Conservation (phyloP, 768 basidiomycete genomes). For the Wakefieldia striispora region DNA sequence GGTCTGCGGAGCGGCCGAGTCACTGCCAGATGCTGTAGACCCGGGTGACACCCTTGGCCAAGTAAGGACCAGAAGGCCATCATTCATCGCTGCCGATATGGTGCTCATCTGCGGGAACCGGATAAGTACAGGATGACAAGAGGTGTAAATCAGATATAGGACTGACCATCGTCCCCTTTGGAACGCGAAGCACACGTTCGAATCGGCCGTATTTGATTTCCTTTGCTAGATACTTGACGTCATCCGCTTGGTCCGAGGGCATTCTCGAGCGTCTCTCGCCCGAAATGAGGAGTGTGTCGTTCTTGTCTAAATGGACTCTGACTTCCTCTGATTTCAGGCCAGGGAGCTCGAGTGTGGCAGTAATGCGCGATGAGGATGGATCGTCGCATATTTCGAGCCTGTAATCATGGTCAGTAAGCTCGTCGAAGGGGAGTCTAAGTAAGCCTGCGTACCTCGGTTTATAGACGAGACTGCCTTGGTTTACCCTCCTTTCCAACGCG, state of each 20-base stretch:
- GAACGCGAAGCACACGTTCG: constrained; percentile 35
- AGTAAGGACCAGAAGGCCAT: constrained; percentile 38
- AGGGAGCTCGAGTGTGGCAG: constrained; percentile 39
- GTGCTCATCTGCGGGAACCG: constrained; percentile 30
- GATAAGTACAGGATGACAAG: not conserved
- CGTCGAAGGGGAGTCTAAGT: not conserved
- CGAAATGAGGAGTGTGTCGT: constrained; percentile 32
- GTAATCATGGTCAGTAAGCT: constrained; percentile 12
- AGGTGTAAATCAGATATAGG: not conserved
- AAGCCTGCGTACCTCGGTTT: constrained; percentile 28
- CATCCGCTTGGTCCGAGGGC: constrained; percentile 15
- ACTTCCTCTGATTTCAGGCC: constrained; percentile 38
- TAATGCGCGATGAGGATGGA: constrained; percentile 29
- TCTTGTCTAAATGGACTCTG: constrained; percentile 31
- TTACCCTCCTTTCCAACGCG: constrained; percentile 20
- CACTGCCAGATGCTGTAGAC: constrained; percentile 9
- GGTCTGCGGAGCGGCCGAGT: not conserved
- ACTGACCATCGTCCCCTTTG: constrained; percentile 36
- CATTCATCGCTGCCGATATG: constrained; percentile 38
- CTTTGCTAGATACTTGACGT: constrained; percentile 28
- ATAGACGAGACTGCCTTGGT: constrained; percentile 30
- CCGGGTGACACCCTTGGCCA: constrained; percentile 35
- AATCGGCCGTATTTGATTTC: constrained; percentile 43
- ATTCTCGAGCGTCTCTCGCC: constrained; percentile 29
- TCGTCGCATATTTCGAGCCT: constrained; percentile 43